A percentile compares a stretch with the other conserved stretches of the same genome.
phyloP scores from a whole-genome alignment of 768 basidiomycete species.

The Trametes villosa region DNA sequence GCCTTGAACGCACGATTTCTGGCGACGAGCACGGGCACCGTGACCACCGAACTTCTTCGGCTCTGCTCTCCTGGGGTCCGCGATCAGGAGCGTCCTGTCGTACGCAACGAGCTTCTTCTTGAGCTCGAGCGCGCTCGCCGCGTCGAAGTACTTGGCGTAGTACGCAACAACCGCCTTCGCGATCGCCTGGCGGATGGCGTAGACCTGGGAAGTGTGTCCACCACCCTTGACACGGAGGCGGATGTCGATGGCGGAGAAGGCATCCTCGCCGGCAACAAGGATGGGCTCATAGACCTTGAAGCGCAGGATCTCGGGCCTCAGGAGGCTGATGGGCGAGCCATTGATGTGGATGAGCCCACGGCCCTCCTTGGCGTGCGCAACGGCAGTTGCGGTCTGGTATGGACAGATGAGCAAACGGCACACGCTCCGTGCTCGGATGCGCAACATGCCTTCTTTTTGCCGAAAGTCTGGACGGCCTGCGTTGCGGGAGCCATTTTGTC shows the following conservation, averaged over 20 bases:
- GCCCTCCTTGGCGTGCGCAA: conserved; percentile 95
- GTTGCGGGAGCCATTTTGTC: conserved; percentile 70
- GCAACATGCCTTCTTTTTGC: conserved; percentile 94
- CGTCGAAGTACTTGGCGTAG: conserved; percentile 98
- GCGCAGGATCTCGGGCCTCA: conserved; percentile 94
- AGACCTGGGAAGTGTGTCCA: conserved; percentile 98
- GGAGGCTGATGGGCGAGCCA: conserved; percentile 93
- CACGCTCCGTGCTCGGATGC: background rate
- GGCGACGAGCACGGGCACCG: conserved; percentile 97
- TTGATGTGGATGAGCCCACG: conserved; percentile 97
- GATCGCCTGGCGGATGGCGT: conserved; percentile 98
- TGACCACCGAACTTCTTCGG: conserved; percentile 99
- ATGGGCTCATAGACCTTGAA: conserved; percentile 98
- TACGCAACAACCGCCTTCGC: conserved; percentile 97
- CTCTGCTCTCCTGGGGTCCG: conserved; percentile 96
- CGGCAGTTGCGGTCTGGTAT: conserved; percentile 91
- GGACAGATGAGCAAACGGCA: conserved; percentile 2
- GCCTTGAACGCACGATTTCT: conserved; percentile 75
- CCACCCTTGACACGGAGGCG: conserved; percentile 98
- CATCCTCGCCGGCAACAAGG: conserved; percentile 90
- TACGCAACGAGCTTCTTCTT: conserved; percentile 98
- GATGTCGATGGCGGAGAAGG: conserved; percentile 88
- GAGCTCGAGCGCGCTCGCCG: conserved; percentile 94
- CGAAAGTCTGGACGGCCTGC: conserved; percentile 98
- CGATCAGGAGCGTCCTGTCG: conserved; percentile 88